These are phyloP conservation scores for Schizochytrium sp. DNA, from an alignment of 108 stramenopile species.

Conservation along the genomic window DNA sequence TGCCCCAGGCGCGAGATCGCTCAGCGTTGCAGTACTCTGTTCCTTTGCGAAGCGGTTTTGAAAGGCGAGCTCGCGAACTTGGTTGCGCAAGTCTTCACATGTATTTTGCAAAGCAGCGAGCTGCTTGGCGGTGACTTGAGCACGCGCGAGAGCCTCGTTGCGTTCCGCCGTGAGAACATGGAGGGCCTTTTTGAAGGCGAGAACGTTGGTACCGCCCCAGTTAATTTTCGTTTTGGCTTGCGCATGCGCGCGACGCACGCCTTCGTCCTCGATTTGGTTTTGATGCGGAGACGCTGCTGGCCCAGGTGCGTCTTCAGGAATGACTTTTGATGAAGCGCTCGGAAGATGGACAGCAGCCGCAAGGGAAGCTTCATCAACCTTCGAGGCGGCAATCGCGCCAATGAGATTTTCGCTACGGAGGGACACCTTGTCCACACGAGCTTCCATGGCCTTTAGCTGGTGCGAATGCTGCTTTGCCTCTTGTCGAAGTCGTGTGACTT, in stretches of 20 bases:
- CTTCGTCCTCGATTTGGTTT: neutral
- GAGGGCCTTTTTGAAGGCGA: neutral
- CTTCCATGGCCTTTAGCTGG: neutral
- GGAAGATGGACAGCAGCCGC: too few species aligned
- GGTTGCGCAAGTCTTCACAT: neutral
- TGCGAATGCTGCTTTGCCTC: neutral
- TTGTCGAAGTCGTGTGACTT: neutral
- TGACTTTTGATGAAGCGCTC: too few species aligned
- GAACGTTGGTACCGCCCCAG: neutral
- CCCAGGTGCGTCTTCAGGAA: too few species aligned
- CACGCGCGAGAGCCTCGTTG: neutral
- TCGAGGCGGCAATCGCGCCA: neutral
- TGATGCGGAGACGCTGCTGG: too few species aligned
- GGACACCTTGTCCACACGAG: neutral
- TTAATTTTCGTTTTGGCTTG: neutral
- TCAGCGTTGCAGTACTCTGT: neutral
- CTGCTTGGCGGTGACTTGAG: neutral
- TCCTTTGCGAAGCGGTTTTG: neutral
- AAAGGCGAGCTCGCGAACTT: neutral
- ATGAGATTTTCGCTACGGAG: neutral
- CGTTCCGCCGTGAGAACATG: neutral
- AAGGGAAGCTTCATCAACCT: neutral
- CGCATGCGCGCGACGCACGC: neutral
- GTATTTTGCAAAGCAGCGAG: neutral
- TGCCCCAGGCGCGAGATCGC: neutral